These are phyloP conservation scores for Aspergillus persii DNA, from an alignment of 2,329 filamentous ascomycete species.

Conservation along the genomic window DNA sequence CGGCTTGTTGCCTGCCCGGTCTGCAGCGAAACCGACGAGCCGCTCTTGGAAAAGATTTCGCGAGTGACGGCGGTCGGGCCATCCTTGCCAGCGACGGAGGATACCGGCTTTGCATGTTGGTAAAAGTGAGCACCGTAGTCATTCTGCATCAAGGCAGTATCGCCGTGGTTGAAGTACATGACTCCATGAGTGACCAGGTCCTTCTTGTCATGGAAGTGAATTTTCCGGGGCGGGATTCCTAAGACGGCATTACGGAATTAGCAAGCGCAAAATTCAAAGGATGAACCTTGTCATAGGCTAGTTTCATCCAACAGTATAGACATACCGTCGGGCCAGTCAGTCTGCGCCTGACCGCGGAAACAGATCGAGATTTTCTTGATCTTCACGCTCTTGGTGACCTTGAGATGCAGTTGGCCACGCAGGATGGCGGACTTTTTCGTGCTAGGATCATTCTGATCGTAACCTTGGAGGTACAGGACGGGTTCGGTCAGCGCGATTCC, in stretches of 20 bases:
- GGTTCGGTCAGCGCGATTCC: conserved; percentile 49
- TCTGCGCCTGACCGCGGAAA: conserved; percentile 79
- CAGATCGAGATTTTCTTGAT: conserved; percentile 87
- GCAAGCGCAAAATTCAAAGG: background rate
- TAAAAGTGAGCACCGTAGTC: conserved; percentile 64
- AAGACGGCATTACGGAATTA: conserved; percentile 1
- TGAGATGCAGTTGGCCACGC: conserved; percentile 76
- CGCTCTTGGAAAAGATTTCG: conserved; percentile 41
- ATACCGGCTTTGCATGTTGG: conserved; percentile 48
- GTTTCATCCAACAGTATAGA: background rate
- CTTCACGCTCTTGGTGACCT: conserved; percentile 85
- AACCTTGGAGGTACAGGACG: conserved; percentile 49
- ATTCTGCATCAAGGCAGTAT: conserved; percentile 50
- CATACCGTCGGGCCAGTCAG: conserved; percentile 88
- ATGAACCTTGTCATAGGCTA: too few species aligned
- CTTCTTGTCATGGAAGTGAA: conserved; percentile 79
- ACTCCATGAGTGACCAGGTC: conserved; percentile 80
- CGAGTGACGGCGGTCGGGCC: conserved; percentile 30
- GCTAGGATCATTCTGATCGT: conserved; percentile 50
- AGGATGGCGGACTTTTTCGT: conserved; percentile 75
- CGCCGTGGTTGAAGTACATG: conserved; percentile 80
- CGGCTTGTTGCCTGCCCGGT: conserved; percentile 40
- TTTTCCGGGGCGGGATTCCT: conserved; percentile 83
- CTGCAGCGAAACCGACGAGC: conserved; percentile 43
- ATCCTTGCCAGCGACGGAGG: conserved; percentile 30